phyloP scores from a whole-genome alignment of 306 rosid genomes.

The Lathyrus sativus region DNA sequence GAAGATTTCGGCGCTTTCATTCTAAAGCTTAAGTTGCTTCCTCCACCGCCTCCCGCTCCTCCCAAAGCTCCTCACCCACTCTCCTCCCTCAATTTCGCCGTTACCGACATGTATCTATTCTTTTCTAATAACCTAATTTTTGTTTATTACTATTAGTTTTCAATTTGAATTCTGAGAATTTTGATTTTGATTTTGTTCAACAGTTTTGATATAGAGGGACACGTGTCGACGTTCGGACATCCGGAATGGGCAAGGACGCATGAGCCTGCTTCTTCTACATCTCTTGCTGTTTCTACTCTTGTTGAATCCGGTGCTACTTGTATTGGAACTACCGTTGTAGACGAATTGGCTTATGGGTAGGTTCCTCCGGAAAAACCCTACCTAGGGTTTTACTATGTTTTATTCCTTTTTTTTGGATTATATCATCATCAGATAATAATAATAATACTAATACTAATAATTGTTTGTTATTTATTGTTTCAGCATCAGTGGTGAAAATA shows the following conservation, averaged over 20 bases:
- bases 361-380: slow-evolving; percentile 5
- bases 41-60: slow-evolving; percentile 96
- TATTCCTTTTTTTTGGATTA: not conserved
- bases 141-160: not conserved
- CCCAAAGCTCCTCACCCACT: slow-evolving; percentile 98
- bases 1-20: slow-evolving; percentile 90
- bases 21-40: slow-evolving; percentile 64
- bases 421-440: not conserved
- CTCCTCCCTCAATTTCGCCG: slow-evolving; percentile 76
- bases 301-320: slow-evolving; percentile 95
- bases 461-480: slow-evolving; percentile 30
- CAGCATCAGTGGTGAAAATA: slow-evolving; percentile 84
- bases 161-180: not conserved
- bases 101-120: slow-evolving; percentile 70
- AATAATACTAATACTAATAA: not conserved
- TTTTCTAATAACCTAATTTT: not conserved
- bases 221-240: slow-evolving; percentile 86
- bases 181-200: not conserved
- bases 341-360: slow-evolving; percentile 74
- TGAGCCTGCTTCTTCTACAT: slow-evolving; percentile 73
- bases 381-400: slow-evolving; percentile 2
- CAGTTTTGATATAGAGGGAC: slow-evolving; percentile 85
- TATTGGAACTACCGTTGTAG: slow-evolving; percentile 75
- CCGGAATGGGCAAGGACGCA: slow-evolving; percentile 91
- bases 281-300: slow-evolving; percentile 63